phyloP scores from a whole-genome alignment of 768 basidiomycete species.

The Trametes punicea region DNA sequence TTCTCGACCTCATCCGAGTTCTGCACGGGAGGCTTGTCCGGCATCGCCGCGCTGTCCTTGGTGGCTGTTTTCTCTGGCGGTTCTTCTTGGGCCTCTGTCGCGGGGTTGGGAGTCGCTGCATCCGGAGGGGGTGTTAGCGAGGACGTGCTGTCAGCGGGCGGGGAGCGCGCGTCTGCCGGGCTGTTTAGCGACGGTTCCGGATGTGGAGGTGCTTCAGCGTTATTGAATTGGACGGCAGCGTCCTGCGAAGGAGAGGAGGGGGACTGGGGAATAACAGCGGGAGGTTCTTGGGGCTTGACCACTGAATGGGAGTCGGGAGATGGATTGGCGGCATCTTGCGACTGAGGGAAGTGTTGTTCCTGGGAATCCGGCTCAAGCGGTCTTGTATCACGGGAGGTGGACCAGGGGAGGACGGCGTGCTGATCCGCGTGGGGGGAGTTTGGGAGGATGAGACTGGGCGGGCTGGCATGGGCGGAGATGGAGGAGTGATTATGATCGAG shows the following conservation, averaged over 20 bases:
- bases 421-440: slow-evolving; percentile 28
- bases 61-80: slow-evolving; percentile 10
- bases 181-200: slow-evolving; percentile 20
- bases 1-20: slow-evolving; percentile 28
- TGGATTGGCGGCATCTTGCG: slow-evolving; percentile 4
- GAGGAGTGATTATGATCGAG: slow-evolving; percentile 32
- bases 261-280: not conserved
- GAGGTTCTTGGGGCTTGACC: not conserved
- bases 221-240: slow-evolving; percentile 9
- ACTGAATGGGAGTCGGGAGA: slow-evolving; percentile 2
- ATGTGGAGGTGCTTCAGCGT: slow-evolving; percentile 10
- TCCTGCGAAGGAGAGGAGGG: slow-evolving; percentile 10
- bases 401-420: slow-evolving; percentile 25
- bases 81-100: slow-evolving; percentile 11
- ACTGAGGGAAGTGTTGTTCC: slow-evolving; percentile 1
- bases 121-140: slow-evolving; percentile 30
- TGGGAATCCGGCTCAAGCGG: slow-evolving; percentile 23
- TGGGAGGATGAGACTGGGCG: slow-evolving; percentile 24
- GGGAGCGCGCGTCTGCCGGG: slow-evolving; percentile 24
- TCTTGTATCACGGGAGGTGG: slow-evolving; percentile 22
- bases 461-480: slow-evolving; percentile 22
- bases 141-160: slow-evolving; percentile 25
- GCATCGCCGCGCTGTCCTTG: slow-evolving; percentile 24
- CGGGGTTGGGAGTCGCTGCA: slow-evolving; percentile 16
- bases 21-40: slow-evolving; percentile 39